Evolutionary conservation across 345 rosid genomes (phyloP).

Genomic region (Dimocarpus longan): DNA sequence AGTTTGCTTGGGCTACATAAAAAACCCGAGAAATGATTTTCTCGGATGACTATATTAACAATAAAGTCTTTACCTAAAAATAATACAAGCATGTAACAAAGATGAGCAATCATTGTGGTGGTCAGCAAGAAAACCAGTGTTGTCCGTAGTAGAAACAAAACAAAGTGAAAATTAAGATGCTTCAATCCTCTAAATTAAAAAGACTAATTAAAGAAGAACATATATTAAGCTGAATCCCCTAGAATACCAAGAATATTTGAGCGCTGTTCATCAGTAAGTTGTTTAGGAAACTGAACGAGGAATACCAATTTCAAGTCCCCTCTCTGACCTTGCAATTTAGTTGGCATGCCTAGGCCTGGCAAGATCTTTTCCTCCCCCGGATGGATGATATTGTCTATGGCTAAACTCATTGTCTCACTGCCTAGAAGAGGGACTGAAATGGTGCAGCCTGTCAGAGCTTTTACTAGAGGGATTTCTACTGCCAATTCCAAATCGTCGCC

Average conservation of each 20-base stretch:
- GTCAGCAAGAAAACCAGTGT: too few relatives aligned
- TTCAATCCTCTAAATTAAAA: not conserved
- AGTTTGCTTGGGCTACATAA: not conserved
- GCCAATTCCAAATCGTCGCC: slow-evolving; percentile 68
- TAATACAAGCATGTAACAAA: too few relatives aligned
- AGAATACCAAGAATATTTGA: slow-evolving; percentile 46
- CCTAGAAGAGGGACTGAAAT: slow-evolving; percentile 60
- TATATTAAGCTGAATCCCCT: slow-evolving; percentile 41
- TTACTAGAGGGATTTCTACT: slow-evolving; percentile 56
- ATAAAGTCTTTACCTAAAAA: too few relatives aligned
- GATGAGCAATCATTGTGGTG: too few relatives aligned
- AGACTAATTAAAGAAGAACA: not conserved
- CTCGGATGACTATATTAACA: not conserved
- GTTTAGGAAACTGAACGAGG: slow-evolving; percentile 49
- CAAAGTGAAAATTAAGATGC: not conserved
- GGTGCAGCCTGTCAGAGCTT: slow-evolving; percentile 66
- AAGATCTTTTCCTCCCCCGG: slow-evolving; percentile 57
- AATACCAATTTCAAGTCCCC: slow-evolving; percentile 60
- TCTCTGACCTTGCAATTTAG: slow-evolving; percentile 54
- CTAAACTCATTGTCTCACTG: slow-evolving; percentile 43
- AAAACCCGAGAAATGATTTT: not conserved
- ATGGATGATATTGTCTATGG: slow-evolving; percentile 50
- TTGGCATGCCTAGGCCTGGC: slow-evolving; percentile 73
- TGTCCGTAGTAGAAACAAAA: not conserved
- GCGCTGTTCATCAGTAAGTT: slow-evolving; percentile 55